A percentile compares a stretch with the other conserved stretches of the same genome.
phyloP scores from a whole-genome alignment of 2,329 filamentous ascomycete genomes.

The Fusarium continuum region DNA sequence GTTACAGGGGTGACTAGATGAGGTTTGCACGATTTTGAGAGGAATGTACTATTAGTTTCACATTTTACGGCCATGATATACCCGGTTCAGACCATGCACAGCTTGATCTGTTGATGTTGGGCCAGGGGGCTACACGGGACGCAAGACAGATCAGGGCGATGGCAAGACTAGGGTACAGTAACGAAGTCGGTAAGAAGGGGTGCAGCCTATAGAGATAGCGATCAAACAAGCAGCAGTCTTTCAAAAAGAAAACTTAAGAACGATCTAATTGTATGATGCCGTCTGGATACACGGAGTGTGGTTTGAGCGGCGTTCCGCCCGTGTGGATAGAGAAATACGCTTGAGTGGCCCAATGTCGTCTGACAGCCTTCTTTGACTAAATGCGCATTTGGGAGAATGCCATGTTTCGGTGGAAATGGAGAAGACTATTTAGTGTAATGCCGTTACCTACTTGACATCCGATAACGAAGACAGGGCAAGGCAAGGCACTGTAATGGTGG shows the following conservation, averaged over 20 bases:
- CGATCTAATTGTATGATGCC: background rate
- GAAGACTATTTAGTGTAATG: background rate
- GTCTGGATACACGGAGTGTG: background rate
- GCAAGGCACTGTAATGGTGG: conserved; percentile 3
- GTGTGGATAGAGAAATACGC: too few relatives aligned
- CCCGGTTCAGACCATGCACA: conserved; percentile 32
- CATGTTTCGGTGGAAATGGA: conserved; percentile 13
- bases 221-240: conserved; percentile 7
- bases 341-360: background rate
- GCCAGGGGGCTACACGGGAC: background rate
- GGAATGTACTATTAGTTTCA: conserved; percentile 43
- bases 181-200: conserved; percentile 13
- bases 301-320: too few relatives aligned
- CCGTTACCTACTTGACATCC: conserved; percentile 19
- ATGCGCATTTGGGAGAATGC: conserved; percentile 27
- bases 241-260: conserved; percentile 26
- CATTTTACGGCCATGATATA: conserved; percentile 43
- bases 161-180: conserved; percentile 13
- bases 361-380: background rate
- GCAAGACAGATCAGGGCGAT: conserved; percentile 1
- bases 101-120: conserved; percentile 23
- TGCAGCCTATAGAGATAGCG: conserved; percentile 19
- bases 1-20: background rate
- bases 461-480: background rate
- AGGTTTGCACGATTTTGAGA: background rate